Evolutionary conservation across 2,329 filamentous ascomycete species (phyloP).

Genomic region (Sporothrix schenckii): DNA sequence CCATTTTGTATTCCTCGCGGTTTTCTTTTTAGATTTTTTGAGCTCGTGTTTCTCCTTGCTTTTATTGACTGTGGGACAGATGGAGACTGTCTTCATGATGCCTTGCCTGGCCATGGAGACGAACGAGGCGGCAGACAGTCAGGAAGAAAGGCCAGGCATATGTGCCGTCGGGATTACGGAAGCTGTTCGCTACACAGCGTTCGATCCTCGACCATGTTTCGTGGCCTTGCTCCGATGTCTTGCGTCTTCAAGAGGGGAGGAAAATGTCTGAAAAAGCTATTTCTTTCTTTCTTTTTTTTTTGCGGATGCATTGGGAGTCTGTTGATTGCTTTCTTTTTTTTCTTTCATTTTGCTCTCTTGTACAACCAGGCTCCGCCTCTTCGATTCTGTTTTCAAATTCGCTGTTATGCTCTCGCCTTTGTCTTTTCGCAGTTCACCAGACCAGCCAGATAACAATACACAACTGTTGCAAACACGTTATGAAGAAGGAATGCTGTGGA

Average conservation of each 20-base stretch:
- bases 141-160: neutral
- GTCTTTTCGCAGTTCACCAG: constrained; percentile 18
- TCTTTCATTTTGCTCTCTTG: neutral
- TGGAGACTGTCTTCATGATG: neutral
- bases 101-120: constrained; percentile 2
- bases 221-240: neutral
- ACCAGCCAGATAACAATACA: constrained; percentile 27
- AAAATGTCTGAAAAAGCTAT: constrained; percentile 22
- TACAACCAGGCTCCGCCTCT: constrained; percentile 15
- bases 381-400: neutral
- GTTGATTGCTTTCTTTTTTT: neutral
- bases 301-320: constrained; percentile 5
- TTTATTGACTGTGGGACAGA: neutral
- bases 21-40: constrained; percentile 1
- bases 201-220: neutral
- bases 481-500: neutral
- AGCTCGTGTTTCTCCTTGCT: neutral
- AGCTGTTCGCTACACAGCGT: constrained; percentile 17
- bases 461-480: constrained; percentile 4
- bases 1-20: neutral
- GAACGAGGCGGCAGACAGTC: neutral
- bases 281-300: neutral
- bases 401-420: neutral
- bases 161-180: neutral
- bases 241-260: neutral